Evolutionary conservation across 2,329 filamentous ascomycete genomes (phyloP).

Genomic region (Neofusicoccum parvum): DNA sequence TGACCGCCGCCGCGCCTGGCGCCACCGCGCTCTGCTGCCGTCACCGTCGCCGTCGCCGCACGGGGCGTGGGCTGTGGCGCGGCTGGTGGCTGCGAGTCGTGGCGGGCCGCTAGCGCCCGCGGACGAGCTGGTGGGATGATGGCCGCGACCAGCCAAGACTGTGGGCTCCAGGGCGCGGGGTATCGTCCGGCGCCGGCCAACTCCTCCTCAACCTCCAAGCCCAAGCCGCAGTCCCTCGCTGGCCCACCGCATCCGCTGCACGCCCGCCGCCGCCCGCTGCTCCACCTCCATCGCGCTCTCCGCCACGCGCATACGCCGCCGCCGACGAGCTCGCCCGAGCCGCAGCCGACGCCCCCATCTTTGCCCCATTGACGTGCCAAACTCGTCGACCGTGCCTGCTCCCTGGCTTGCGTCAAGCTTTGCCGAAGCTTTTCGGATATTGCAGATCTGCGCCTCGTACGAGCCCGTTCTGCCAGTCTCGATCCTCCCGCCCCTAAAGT

Average conservation of each 20-base stretch:
- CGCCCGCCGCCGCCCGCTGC: not conserved
- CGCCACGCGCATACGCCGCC: not conserved
- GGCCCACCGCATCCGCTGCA: too few relatives aligned
- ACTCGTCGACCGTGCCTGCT: not conserved
- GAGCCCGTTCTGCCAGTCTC: not conserved
- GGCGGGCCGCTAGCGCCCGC: not conserved
- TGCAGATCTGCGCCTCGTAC: conserved; percentile 4
- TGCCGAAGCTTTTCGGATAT: conserved; percentile 10
- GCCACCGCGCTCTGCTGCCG: too few relatives aligned
- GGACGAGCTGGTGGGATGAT: not conserved
- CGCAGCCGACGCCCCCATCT: not conserved
- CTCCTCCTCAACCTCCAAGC: too few relatives aligned
- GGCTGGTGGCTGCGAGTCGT: not conserved
- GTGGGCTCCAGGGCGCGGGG: not conserved
- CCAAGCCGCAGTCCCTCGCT: not conserved
- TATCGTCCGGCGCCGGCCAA: not conserved
- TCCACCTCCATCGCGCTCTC: not conserved
- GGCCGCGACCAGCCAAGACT: not conserved
- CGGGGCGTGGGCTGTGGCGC: too few relatives aligned
- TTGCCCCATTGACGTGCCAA: not conserved
- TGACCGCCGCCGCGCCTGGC: not conserved
- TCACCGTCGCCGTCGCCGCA: too few relatives aligned
- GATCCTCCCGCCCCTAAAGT: not conserved
- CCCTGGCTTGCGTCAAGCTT: not conserved
- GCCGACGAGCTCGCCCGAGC: not conserved